A percentile compares a stretch with the other conserved stretches of the same genome.
phyloP scores from a whole-genome alignment of 225 moss, liverwort and hornwort species.

The Marchantia paleacea region DNA sequence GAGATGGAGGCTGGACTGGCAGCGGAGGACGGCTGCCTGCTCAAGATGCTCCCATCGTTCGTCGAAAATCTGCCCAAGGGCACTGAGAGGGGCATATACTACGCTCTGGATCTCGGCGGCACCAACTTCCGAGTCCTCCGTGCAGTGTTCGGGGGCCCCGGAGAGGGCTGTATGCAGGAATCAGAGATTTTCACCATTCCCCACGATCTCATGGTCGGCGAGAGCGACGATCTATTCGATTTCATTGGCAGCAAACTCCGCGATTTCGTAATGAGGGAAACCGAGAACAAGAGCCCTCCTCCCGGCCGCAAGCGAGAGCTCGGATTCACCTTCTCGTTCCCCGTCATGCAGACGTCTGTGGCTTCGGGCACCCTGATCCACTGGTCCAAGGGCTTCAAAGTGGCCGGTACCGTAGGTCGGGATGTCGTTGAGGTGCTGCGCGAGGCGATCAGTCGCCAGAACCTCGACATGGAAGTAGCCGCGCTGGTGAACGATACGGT shows the following conservation, averaged over 20 bases:
- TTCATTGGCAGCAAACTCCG: slow-evolving; percentile 62
- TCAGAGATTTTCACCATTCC: slow-evolving; percentile 58
- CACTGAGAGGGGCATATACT: slow-evolving; percentile 55
- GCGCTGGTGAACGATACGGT: slow-evolving; percentile 79
- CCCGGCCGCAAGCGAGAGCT: slow-evolving; percentile 55
- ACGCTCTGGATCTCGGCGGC: slow-evolving; percentile 72
- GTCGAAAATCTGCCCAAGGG: slow-evolving; percentile 67
- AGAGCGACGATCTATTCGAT: slow-evolving; percentile 57
- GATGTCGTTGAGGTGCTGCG: slow-evolving; percentile 66
- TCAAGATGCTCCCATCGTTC: slow-evolving; percentile 74
- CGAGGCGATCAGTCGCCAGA: slow-evolving; percentile 48
- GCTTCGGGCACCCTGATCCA: slow-evolving; percentile 60
- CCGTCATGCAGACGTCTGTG: slow-evolving; percentile 59
- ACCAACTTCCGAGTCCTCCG: slow-evolving; percentile 79
- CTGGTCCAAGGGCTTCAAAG: slow-evolving; percentile 82
- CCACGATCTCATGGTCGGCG: slow-evolving; percentile 53
- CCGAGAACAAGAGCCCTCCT: slow-evolving; percentile 42
- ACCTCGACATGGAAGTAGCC: slow-evolving; percentile 54
- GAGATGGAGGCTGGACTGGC: slow-evolving; percentile 76
- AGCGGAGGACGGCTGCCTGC: slow-evolving; percentile 61
- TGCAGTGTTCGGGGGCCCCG: slow-evolving; percentile 52
- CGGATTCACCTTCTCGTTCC: slow-evolving; percentile 79
- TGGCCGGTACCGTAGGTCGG: slow-evolving; percentile 57
- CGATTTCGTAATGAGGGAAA: slow-evolving; percentile 58
- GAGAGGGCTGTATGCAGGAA: slow-evolving; percentile 59